Evolutionary conservation across 202 grass and related monocot genomes (phyloP).

Genomic region (Setaria viridis): DNA sequence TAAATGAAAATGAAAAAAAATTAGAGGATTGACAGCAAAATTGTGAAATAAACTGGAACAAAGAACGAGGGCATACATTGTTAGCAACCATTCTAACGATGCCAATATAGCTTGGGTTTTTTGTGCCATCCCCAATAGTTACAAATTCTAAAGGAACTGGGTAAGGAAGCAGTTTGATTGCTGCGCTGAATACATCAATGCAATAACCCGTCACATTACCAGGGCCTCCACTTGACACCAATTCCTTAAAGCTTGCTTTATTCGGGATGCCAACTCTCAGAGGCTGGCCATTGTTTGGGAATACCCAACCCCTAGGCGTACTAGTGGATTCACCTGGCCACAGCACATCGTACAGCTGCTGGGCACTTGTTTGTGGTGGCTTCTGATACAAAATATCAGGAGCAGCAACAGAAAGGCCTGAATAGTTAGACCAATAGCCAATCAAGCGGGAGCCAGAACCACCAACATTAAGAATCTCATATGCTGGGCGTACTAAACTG

Average conservation of each 20-base stretch:
- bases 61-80: slow-evolving; percentile 65
- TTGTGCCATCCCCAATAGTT: slow-evolving; percentile 70
- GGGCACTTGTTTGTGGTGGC: slow-evolving; percentile 56
- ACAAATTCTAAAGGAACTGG: slow-evolving; percentile 83
- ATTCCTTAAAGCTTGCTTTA: slow-evolving; percentile 83
- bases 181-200: slow-evolving; percentile 84
- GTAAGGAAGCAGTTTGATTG: slow-evolving; percentile 77
- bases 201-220: slow-evolving; percentile 71
- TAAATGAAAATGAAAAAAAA: slow-evolving; percentile 44
- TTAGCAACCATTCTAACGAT: slow-evolving; percentile 69
- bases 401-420: slow-evolving; percentile 71
- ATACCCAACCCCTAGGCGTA: slow-evolving; percentile 84
- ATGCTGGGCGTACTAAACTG: slow-evolving; percentile 69
- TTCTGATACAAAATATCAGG: slow-evolving; percentile 77
- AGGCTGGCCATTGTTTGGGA: slow-evolving; percentile 79
- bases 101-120: slow-evolving; percentile 75
- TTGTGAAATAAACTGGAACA: slow-evolving; percentile 34
- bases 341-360: slow-evolving; percentile 58
- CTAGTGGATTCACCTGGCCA: slow-evolving; percentile 67
- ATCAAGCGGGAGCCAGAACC: slow-evolving; percentile 60
- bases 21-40: slow-evolving; percentile 41
- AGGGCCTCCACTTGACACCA: slow-evolving; percentile 60
- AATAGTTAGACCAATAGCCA: slow-evolving; percentile 94
- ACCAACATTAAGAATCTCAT: slow-evolving; percentile 81
- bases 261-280: slow-evolving; percentile 89